Base-by-base conservation (phyloP, 2,329 filamentous ascomycete genomes). In the Neofusicoccum kwambonambiense region DNA sequence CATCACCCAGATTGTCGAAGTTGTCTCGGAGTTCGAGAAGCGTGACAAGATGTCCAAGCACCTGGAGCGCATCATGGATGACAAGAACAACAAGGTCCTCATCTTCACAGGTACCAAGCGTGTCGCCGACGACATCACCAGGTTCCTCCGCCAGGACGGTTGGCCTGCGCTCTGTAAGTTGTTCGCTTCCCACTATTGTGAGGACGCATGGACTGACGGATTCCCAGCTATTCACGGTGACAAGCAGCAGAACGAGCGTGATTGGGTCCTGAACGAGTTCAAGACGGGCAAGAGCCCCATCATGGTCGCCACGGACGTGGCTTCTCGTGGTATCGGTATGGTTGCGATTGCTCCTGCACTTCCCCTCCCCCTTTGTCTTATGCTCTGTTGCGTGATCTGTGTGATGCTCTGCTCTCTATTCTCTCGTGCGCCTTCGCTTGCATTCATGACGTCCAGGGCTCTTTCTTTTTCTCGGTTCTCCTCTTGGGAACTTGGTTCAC, bases 271-370 rank as follows among this genome's bases (percentile, higher is more conserved):
- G 78, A 96, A 98, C 81, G 94, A 98, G 81, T 99, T 99, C 89
- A 99, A 98, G 89, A 92, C 91, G 70, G 93, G 93, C 83, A 97
- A 98, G 86, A 97, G 93, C 84, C 95, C 95, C 78, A 96, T 99
- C 88, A 97, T 99, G 93, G 95, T 99, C 84, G 95, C 95, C 83
- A 99, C 95, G 71, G 95, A 98, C 78, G 95, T 99, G 83, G 95
- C 95, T 83, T 98, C 95, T 78, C 95, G 95, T 93, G 95, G 95
- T 92, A 97, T 99, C 83, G 95, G 95, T 97, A 96, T 96, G 93
- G 94, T 90, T 87, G 83, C 85, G 82, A 82, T 82, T 79, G 80
- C 82, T 60, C 63, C 63, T 61, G 52, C 63, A 60, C 63, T 39
- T 54, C 79, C 80, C 75, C 74, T 70, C 68, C 69, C 72, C 74